These are phyloP conservation scores for Ambrosia trifida DNA, from an alignment of 129 eudicot genomes.

Conservation along the genomic window DNA sequence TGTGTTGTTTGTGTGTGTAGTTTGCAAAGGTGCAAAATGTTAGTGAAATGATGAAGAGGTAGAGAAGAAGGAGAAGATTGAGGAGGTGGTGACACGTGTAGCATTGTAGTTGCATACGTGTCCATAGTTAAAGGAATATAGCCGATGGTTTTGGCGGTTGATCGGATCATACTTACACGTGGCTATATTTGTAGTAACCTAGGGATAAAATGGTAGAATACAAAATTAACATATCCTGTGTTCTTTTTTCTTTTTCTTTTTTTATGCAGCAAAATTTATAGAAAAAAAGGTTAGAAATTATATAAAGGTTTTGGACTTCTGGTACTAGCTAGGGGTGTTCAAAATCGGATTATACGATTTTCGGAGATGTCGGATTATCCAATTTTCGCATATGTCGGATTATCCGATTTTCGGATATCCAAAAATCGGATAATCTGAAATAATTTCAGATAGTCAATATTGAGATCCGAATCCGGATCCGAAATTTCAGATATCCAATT, in stretches of 20 bases:
- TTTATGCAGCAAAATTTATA: too few species aligned
- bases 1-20: not conserved
- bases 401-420: too few species aligned
- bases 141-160: conserved; percentile 25
- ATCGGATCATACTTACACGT: conserved; percentile 38
- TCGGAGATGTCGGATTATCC: too few species aligned
- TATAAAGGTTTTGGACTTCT: too few species aligned
- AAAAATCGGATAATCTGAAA: too few species aligned
- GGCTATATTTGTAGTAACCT: conserved; percentile 13
- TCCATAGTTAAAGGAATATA: not conserved
- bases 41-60: not conserved
- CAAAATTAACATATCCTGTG: not conserved
- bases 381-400: too few species aligned
- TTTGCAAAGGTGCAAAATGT: not conserved
- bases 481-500: too few species aligned
- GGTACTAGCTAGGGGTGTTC: too few species aligned
- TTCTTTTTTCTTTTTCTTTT: not conserved
- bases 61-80: not conserved
- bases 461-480: too few species aligned
- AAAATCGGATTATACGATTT: too few species aligned
- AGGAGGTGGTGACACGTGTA: conserved; percentile 30
- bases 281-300: too few species aligned
- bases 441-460: too few species aligned
- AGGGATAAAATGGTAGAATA: not conserved
- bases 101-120: conserved; percentile 22